Base-by-base conservation (phyloP, 2,329 filamentous ascomycete genomes). In the Aureobasidium uvarum region DNA sequence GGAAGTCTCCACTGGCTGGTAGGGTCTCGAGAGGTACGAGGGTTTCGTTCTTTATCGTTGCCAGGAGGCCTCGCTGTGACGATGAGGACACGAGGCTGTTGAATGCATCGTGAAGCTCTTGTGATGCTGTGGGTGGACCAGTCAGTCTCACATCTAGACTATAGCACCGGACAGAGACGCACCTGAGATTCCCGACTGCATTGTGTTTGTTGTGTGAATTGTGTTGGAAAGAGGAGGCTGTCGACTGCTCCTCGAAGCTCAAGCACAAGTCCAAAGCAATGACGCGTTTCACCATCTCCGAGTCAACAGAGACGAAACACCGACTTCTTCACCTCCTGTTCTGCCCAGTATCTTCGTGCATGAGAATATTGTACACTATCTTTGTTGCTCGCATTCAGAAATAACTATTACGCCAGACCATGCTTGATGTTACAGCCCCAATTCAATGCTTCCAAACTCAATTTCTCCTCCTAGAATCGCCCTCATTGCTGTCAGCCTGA, bases 131-230 rank as follows among this genome's bases (percentile, higher is more conserved):
- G 33, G 31, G 2, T 28, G 33, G n/a, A 63, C 67, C 25, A 33
- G 64, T 50, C 48, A 39, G 18, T 8, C 16, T n/a, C 5, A 11
- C 33, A n/a, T 0, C 6, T 8, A 3, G 43, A 20, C 7, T 14
- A n/a, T 14, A n/a, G 8, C 18, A n/a, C 11, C 5, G 41, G 38
- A 23, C 41, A 60, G 43, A 51, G 41, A 55, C 73, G 59, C 81
- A 89, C 89, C 89, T 78, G 88, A 86, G 71, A 92, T 92, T 77
- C 89, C 89, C 41, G 89, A 92, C 81, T 92, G 89, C 89, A 92
- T 92, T 64, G 71, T 83, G 72, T 59, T 39, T 65, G 63, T 56
- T 55, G 39, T 63, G 41, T 64, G 59, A 14, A 25, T 33, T 45
- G 60, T 23, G 11, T 33, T 20, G 18, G 25, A 33, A 13, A 62